A percentile compares a stretch with the other conserved stretches of the same genome.
phyloP scores from a whole-genome alignment of 345 rosid genomes.

The Firmiana major region DNA sequence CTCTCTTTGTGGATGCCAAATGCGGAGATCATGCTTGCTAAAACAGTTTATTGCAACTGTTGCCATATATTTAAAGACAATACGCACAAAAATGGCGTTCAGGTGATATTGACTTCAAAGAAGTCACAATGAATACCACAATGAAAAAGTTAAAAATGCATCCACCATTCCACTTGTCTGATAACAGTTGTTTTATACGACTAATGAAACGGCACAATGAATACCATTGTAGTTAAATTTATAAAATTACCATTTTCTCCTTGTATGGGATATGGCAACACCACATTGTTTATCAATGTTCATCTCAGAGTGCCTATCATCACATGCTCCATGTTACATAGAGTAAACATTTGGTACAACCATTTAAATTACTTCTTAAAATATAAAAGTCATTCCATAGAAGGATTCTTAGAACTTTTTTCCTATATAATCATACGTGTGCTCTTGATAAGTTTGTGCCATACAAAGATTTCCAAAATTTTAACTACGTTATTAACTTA shows the following conservation, averaged over 20 bases:
- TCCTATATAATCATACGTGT: neutral
- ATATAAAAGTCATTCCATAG: neutral
- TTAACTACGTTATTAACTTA: neutral
- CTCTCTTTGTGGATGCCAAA: neutral
- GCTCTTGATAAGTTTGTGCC: neutral
- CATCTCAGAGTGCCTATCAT: neutral
- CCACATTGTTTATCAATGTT: neutral
- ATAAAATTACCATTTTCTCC: neutral
- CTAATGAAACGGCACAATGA: neutral
- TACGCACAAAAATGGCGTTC: neutral
- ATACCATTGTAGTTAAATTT: neutral
- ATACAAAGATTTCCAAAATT: neutral
- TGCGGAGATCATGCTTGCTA: neutral
- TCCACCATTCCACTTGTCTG: neutral
- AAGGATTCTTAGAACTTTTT: neutral
- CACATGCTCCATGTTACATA: neutral
- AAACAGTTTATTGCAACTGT: neutral
- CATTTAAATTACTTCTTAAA: neutral
- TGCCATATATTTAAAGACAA: neutral
- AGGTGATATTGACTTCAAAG: constrained; percentile 2
- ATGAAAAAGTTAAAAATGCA: neutral
- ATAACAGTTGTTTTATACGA: neutral
- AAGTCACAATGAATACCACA: too few relatives aligned
- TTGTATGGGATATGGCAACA: neutral
- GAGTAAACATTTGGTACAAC: neutral